A percentile compares a stretch with the other conserved stretches of the same genome.
Conservation (phyloP, 176 grass and related monocot genomes). For the Chrysopogon serrulatus region DNA sequence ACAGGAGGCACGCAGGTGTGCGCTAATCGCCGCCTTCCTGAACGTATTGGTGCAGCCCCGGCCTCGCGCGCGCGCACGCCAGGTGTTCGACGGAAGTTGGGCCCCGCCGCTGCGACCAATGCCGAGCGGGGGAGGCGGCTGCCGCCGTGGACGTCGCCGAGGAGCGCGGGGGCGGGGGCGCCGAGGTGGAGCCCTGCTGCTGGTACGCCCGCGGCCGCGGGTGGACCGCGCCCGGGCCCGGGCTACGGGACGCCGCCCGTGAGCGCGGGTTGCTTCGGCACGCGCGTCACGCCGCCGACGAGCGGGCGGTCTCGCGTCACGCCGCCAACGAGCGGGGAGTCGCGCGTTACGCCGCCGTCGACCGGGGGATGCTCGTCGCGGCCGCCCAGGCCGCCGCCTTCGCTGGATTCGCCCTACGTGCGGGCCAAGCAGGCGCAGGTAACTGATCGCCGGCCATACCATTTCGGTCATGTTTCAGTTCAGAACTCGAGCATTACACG, state of each 20-base stretch:
- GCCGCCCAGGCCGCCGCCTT: constrained; percentile 29
- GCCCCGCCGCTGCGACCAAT: neutral
- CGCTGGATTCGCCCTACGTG: constrained; percentile 45
- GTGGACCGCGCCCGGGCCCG: neutral
- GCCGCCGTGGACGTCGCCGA: constrained; percentile 49
- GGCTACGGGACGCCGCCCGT: constrained; percentile 10
- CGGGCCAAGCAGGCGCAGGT: constrained; percentile 62
- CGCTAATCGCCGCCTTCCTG: neutral
- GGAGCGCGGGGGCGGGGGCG: neutral
- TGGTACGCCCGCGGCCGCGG: neutral
- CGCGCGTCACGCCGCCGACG: neutral
- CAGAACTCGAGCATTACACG: neutral
- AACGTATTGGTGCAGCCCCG: neutral
- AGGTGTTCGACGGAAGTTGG: constrained; percentile 32
- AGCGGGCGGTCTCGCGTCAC: neutral
- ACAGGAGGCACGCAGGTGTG: neutral
- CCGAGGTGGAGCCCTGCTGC: constrained; percentile 14
- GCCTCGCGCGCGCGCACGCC: neutral
- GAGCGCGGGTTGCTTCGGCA: neutral
- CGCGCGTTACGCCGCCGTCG: constrained; percentile 5
- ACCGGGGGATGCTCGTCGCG: neutral
- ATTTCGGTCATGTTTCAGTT: neutral
- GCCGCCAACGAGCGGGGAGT: neutral
- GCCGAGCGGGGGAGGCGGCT: constrained; percentile 39
- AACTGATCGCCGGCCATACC: neutral